A percentile compares a stretch with the other conserved stretches of the same genome.
Conservation (phyloP, 2,329 filamentous ascomycete species). For the Parascedosporium putredinis region DNA sequence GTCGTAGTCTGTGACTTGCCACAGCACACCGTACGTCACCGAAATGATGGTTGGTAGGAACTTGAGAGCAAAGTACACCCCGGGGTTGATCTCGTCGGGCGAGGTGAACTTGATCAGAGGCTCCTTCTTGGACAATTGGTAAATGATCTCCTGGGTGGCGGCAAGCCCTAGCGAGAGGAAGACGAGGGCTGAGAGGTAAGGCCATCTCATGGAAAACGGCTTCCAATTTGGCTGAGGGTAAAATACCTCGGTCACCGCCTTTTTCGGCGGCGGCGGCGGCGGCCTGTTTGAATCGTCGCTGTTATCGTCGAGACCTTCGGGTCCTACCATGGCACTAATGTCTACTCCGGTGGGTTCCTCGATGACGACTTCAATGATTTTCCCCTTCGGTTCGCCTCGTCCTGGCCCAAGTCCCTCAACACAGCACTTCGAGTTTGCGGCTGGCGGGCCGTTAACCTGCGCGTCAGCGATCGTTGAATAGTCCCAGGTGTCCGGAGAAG, state of each 20-base stretch:
- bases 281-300: slow-evolving; percentile 24
- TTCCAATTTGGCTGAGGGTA: slow-evolving; percentile 58
- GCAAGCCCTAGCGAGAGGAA: slow-evolving; percentile 42
- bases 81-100: slow-evolving; percentile 38
- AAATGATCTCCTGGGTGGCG: slow-evolving; percentile 43
- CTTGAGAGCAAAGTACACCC: slow-evolving; percentile 51
- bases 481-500: slow-evolving; percentile 29
- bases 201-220: slow-evolving; percentile 53
- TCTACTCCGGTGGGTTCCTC: slow-evolving; percentile 35
- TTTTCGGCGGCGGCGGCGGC: slow-evolving; percentile 26
- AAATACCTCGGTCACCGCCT: slow-evolving; percentile 36
- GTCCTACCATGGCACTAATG: slow-evolving; percentile 39
- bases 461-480: slow-evolving; percentile 25
- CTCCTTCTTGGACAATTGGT: slow-evolving; percentile 32
- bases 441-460: slow-evolving; percentile 29
- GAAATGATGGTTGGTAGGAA: slow-evolving; percentile 52
- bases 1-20: slow-evolving; percentile 57
- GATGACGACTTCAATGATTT: slow-evolving; percentile 49
- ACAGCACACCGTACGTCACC: slow-evolving; percentile 52
- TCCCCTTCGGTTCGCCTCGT: slow-evolving; percentile 49
- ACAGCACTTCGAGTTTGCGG: slow-evolving; percentile 24
- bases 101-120: slow-evolving; percentile 39
- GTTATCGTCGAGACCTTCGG: slow-evolving; percentile 15
- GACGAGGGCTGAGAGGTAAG: slow-evolving; percentile 45
- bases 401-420: slow-evolving; percentile 41